phyloP scores from a whole-genome alignment of 192 early-diverging fungal genomes.

The Coemansia sp. region DNA sequence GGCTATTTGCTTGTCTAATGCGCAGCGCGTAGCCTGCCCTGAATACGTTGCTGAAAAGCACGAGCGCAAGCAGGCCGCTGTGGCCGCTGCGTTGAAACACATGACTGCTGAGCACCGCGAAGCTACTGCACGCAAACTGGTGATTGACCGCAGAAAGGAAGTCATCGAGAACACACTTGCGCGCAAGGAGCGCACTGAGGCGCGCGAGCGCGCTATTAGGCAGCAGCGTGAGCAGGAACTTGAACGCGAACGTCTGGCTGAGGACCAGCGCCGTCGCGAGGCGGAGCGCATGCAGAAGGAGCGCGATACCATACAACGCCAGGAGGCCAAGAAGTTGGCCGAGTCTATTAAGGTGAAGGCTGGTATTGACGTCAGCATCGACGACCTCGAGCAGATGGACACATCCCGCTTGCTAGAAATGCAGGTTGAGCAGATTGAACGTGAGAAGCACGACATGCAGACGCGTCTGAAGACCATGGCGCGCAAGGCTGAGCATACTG shows the following conservation, averaged over 20 bases:
- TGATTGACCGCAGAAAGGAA: slow-evolving; percentile 87
- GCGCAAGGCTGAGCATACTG: slow-evolving; percentile 85
- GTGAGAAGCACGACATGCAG: slow-evolving; percentile 81
- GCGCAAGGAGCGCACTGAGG: slow-evolving; percentile 82
- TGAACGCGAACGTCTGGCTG: slow-evolving; percentile 76
- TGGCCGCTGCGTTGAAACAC: slow-evolving; percentile 68
- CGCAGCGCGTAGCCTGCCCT: slow-evolving; percentile 83
- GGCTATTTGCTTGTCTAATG: slow-evolving; percentile 80
- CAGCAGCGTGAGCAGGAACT: slow-evolving; percentile 78
- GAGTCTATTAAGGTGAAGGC: slow-evolving; percentile 72
- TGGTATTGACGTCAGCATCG: slow-evolving; percentile 57
- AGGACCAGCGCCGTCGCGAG: slow-evolving; percentile 84
- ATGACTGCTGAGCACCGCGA: slow-evolving; percentile 81
- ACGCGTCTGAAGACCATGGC: slow-evolving; percentile 69
- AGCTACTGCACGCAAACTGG: slow-evolving; percentile 71
- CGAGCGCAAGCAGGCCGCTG: slow-evolving; percentile 63
- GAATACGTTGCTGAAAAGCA: slow-evolving; percentile 64
- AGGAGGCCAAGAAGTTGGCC: slow-evolving; percentile 81
- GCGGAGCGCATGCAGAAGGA: slow-evolving; percentile 72
- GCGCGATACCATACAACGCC: slow-evolving; percentile 75
- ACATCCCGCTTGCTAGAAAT: slow-evolving; percentile 74
- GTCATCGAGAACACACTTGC: slow-evolving; percentile 69
- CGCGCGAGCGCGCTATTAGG: slow-evolving; percentile 70
- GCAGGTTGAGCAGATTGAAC: slow-evolving; percentile 87
- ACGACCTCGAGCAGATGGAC: slow-evolving; percentile 83